These are phyloP conservation scores for Sporothrix variecibatus DNA, from an alignment of 2,329 filamentous ascomycete genomes.

Conservation along the genomic window DNA sequence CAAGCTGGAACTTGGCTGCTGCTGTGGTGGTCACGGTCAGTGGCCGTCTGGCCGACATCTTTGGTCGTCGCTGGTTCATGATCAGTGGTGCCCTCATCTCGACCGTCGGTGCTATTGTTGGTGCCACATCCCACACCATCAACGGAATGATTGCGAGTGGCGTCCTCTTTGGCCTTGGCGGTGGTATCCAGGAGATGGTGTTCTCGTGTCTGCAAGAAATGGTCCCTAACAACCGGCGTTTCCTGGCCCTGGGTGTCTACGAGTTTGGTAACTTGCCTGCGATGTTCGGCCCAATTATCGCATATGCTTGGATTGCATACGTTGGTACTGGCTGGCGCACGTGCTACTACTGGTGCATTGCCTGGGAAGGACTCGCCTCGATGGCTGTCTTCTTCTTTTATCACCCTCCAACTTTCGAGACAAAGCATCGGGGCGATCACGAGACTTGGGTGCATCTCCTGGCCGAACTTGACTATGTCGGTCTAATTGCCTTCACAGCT, in stretches of 20 bases:
- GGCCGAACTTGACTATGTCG: conserved; percentile 24
- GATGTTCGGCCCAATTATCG: conserved; percentile 38
- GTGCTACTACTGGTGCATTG: conserved; percentile 41
- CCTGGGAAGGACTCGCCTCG: conserved; percentile 33
- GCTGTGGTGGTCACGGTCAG: conserved; percentile 25
- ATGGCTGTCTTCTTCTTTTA: conserved; percentile 38
- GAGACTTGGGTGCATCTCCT: conserved; percentile 33
- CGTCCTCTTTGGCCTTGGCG: conserved; percentile 43
- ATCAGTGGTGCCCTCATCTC: conserved; percentile 39
- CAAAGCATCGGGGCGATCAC: conserved; percentile 36
- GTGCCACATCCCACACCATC: conserved; percentile 42
- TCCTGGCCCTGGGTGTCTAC: conserved; percentile 37
- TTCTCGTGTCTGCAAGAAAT: conserved; percentile 41
- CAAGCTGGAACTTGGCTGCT: conserved; percentile 23
- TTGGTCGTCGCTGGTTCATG: conserved; percentile 43
- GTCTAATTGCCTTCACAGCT: conserved; percentile 9
- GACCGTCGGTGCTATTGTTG: conserved; percentile 42
- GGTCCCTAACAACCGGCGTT: conserved; percentile 40
- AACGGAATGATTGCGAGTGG: conserved; percentile 44
- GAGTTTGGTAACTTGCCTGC: conserved; percentile 38
- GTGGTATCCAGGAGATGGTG: conserved; percentile 44
- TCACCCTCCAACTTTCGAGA: conserved; percentile 40
- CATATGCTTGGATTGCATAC: conserved; percentile 39
- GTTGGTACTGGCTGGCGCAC: conserved; percentile 37
- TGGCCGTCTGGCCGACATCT: conserved; percentile 43